Evolutionary conservation across 768 basidiomycete species (phyloP), one percentile per base, ranked within the genome.

Genomic region (Trametes gibbosa): DNA sequence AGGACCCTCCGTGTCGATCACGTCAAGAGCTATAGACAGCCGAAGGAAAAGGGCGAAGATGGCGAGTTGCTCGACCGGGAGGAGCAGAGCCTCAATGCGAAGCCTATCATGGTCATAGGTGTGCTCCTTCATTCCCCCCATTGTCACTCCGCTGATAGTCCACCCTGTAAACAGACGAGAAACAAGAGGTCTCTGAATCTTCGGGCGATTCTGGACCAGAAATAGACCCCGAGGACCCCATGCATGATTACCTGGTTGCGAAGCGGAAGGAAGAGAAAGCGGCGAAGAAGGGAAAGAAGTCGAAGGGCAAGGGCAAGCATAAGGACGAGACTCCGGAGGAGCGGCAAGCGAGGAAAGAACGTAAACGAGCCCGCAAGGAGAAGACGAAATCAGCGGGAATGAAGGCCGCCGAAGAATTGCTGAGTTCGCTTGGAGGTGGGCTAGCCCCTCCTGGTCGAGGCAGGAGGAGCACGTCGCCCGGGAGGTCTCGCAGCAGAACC

Each of bases 211-310:
- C 85, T 17, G 80, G 76, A 17, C 81, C 85, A 25, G 79, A 83
- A 9, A 89, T 97, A 56, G 95, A 98, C 71, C 92, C 91, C 1
- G 96, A 98, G 70, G 97, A 99, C 73, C 97, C 97, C 0, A 98
- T 99, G 97, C 84, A 88, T 27, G 95, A 95, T 61, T 98, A 92
- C 70, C 78, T 99, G 34, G 74, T 95, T 39, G 81, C 85, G 0
- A 83, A 95, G 70, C 81, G 82, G 66, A 83, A 76, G 64, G 90
- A 92, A 68, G 83, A 84, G 68, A 89, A 86, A 64, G 84, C 80
- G 2, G 73, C 79, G 58, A 76, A 79, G 65, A 81, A 77, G 59
- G 65, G 68, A n/a, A 89, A 87, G 74, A 86, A 87, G 68, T 68
- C 73, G 5, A 87, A 85, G 67, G 79, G 81, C 21, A 90, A 89